Percentiles rank a stretch among this genome's conserved stretches.
Conservation (phyloP, 1,139 yeast genomes). For the Sugiyamaella japonica region DNA sequence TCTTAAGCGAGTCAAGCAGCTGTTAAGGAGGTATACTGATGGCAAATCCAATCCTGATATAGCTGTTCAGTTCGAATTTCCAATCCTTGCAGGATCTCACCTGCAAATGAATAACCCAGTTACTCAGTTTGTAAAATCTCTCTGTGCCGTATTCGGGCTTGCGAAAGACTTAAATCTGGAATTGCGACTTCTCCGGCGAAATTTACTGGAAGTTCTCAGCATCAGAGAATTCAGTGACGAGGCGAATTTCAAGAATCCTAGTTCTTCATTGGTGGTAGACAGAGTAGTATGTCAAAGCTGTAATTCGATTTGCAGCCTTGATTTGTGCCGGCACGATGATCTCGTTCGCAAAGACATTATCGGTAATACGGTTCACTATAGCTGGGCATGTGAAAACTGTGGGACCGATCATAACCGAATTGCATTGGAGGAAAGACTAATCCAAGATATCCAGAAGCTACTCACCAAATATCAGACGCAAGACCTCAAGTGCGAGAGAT, state of each 20-base stretch:
- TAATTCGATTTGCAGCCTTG: constrained; percentile 70
- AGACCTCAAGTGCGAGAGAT: constrained; percentile 78
- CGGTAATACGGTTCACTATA: constrained; percentile 23
- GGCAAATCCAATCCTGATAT: constrained; percentile 67
- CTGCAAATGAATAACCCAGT: constrained; percentile 55
- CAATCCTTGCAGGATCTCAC: constrained; percentile 45
- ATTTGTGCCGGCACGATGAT: constrained; percentile 67
- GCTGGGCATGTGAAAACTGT: constrained; percentile 76
- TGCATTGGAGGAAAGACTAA: constrained; percentile 73
- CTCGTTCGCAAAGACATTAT: constrained; percentile 26
- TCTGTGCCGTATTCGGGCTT: constrained; percentile 71
- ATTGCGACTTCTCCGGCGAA: constrained; percentile 71
- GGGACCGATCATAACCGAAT: constrained; percentile 62
- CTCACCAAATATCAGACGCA: constrained; percentile 69
- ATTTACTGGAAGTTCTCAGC: constrained; percentile 68
- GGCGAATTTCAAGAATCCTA: constrained; percentile 75
- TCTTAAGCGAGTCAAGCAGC: constrained; percentile 61
- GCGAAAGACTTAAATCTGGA: constrained; percentile 68
- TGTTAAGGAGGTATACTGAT: constrained; percentile 69
- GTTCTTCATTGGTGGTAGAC: constrained; percentile 64
- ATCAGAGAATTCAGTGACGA: constrained; percentile 81
- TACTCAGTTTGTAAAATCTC: constrained; percentile 71
- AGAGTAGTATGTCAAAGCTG: constrained; percentile 81
- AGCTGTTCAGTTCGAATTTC: constrained; percentile 66
- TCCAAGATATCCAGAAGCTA: constrained; percentile 59